A percentile compares a stretch with the other conserved stretches of the same genome.
phyloP scores from a whole-genome alignment of 768 basidiomycete genomes.

The Russula abietina region DNA sequence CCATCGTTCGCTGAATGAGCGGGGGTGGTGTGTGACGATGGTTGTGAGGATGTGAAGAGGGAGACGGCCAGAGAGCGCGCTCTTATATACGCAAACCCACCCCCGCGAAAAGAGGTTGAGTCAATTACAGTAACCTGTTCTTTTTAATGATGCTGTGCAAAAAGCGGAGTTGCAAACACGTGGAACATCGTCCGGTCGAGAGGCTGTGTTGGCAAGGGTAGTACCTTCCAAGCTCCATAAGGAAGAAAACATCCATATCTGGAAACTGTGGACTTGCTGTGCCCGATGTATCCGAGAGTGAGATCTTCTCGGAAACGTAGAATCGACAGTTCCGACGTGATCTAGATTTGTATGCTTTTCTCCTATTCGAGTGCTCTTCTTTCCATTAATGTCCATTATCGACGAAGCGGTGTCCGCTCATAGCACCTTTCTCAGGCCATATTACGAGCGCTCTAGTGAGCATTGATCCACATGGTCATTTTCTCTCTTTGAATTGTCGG shows the following conservation, averaged over 20 bases:
- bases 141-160: constrained; percentile 3
- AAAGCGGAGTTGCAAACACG: constrained; percentile 11
- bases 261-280: background rate
- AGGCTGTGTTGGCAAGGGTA: constrained; percentile 15
- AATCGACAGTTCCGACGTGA: background rate
- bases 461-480: background rate
- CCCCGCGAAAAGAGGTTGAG: background rate
- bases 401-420: background rate
- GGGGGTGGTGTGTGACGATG: background rate
- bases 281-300: background rate
- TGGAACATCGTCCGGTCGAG: background rate
- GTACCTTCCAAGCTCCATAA: background rate
- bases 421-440: background rate
- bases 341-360: background rate
- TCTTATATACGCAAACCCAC: background rate
- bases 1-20: constrained; percentile 4
- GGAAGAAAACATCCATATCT: background rate
- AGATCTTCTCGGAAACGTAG: background rate
- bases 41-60: background rate
- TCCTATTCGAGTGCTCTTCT: background rate
- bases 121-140: constrained; percentile 6
- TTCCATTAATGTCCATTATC: background rate
- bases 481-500: background rate
- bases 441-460: background rate
- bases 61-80: background rate